Percentiles rank a stretch among this genome's conserved stretches.
These are phyloP conservation scores for Posidonia australis DNA, from an alignment of 106 monocot genomes.

Conservation along the genomic window DNA sequence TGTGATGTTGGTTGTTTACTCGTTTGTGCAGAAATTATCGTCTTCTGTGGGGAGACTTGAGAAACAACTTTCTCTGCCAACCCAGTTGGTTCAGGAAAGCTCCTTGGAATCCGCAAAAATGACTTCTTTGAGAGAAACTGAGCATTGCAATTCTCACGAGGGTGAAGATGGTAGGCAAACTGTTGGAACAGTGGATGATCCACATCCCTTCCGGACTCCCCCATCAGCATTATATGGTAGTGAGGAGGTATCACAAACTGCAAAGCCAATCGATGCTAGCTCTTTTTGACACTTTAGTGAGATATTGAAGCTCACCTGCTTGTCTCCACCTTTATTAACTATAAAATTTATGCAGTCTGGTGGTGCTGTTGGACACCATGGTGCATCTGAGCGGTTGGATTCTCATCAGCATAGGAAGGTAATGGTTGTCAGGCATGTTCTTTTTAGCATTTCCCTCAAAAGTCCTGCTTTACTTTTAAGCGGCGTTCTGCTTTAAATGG, in stretches of 20 bases:
- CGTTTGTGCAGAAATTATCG: constrained; percentile 20
- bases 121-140: constrained; percentile 9
- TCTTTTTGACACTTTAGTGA: background rate
- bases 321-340: no score
- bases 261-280: background rate
- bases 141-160: background rate
- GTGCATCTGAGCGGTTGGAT: constrained; percentile 19
- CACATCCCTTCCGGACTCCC: constrained; percentile 66
- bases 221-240: constrained; percentile 49
- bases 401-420: constrained; percentile 52
- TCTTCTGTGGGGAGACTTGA: constrained; percentile 25
- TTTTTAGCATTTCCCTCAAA: background rate
- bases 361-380: constrained; percentile 19
- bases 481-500: background rate
- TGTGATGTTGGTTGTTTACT: background rate
- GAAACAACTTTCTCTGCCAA: constrained; percentile 32
- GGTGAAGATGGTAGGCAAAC: constrained; percentile 9
- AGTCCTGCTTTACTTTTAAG: background rate
- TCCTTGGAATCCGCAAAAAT: constrained; percentile 11
- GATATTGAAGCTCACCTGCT: background rate
- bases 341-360: constrained; percentile 18
- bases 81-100: constrained; percentile 1
- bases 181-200: constrained; percentile 12
- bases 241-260: constrained; percentile 31
- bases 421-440: background rate